Conservation (phyloP, 108 stramenopile species). For the Chaetoceros muelleri region DNA sequence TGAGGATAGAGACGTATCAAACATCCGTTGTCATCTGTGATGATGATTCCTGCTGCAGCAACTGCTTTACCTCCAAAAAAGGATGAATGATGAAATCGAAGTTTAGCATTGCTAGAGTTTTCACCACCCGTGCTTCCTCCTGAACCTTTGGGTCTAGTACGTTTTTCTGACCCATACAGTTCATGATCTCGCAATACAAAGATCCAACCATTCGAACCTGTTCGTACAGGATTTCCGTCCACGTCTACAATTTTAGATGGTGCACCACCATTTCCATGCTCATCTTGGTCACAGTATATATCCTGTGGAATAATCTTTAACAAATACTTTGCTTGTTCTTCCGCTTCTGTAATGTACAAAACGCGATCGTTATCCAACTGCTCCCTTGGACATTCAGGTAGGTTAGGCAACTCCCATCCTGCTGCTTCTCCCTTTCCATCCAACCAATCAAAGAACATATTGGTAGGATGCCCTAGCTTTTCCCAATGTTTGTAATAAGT, state of each 20-base stretch:
- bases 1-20: slow-evolving; percentile 80
- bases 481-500: slow-evolving; percentile 86
- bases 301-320: slow-evolving; percentile 40
- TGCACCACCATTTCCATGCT: slow-evolving; percentile 20
- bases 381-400: slow-evolving; percentile 60
- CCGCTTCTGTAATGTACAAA: slow-evolving; percentile 57
- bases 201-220: slow-evolving; percentile 85
- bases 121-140: too few species aligned
- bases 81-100: slow-evolving; percentile 91
- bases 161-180: slow-evolving; percentile 78
- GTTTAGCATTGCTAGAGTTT: too few species aligned
- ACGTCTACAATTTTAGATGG: slow-evolving; percentile 34
- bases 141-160: slow-evolving; percentile 32
- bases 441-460: slow-evolving; percentile 84
- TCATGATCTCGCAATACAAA: slow-evolving; percentile 78
- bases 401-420: slow-evolving; percentile 47
- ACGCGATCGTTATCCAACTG: slow-evolving; percentile 77
- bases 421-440: slow-evolving; percentile 71
- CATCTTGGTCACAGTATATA: not conserved
- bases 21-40: slow-evolving; percentile 68
- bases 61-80: slow-evolving; percentile 87
- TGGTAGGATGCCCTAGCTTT: slow-evolving; percentile 44
- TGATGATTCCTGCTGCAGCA: slow-evolving; percentile 84
- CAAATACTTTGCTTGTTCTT: slow-evolving; percentile 42
- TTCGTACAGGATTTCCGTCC: slow-evolving; percentile 42